Evolutionary conservation across 129 eudicot species (phyloP).

Genomic region (Helianthus annuus): DNA sequence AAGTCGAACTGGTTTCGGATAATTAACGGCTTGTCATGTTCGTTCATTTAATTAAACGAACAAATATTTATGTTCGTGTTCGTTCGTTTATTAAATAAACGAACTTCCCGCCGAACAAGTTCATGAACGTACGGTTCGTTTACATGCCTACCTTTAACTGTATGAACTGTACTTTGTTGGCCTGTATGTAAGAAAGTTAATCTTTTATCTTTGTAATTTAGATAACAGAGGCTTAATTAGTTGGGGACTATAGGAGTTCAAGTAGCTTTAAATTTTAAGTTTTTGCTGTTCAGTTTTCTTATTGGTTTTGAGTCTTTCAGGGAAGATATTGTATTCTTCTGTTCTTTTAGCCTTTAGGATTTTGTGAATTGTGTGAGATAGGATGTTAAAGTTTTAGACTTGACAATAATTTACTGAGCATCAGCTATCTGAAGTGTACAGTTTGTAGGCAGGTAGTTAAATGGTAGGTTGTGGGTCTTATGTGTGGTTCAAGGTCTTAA

Average conservation of each 20-base stretch:
- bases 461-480: not conserved
- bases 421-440: not conserved
- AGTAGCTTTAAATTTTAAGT: constrained; percentile 1
- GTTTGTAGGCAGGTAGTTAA: constrained; percentile 8
- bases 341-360: not conserved
- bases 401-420: not conserved
- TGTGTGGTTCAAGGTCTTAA: not conserved
- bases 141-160: not conserved
- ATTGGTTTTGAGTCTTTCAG: not conserved
- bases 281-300: not conserved
- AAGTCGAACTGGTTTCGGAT: constrained; percentile 90
- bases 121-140: too few species aligned
- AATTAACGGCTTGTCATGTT: constrained; percentile 64
- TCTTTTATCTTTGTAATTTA: constrained; percentile 6
- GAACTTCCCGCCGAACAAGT: too few species aligned
- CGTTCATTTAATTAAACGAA: too few species aligned
- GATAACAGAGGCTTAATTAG: not conserved
- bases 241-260: not conserved
- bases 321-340: not conserved
- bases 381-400: not conserved
- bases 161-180: constrained; percentile 1
- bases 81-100: too few species aligned
- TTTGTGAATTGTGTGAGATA: not conserved
- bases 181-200: too few species aligned
- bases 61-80: too few species aligned